Conservation (phyloP, 768 basidiomycete genomes). For the Russula vinacea region DNA sequence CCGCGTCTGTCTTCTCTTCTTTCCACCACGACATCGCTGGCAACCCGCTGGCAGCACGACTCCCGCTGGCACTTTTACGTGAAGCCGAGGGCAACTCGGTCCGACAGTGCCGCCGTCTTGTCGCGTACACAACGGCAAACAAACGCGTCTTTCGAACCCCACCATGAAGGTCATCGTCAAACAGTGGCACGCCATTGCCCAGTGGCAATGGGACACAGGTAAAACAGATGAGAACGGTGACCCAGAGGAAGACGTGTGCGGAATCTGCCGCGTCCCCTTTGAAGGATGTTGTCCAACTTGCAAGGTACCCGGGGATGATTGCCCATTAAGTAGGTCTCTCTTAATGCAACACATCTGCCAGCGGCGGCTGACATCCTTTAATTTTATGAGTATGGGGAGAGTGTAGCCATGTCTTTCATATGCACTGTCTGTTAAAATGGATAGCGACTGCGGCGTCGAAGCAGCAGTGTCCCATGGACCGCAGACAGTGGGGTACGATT, state of each 20-base stretch:
- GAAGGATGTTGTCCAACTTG: conserved; percentile 96
- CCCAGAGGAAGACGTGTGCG: conserved; percentile 68
- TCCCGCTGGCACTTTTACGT: not conserved
- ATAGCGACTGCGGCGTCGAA: conserved; percentile 85
- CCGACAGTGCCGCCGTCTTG: conserved; percentile 13
- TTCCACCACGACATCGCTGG: not conserved
- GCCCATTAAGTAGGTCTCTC: conserved; percentile 71
- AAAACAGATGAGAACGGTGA: conserved; percentile 49
- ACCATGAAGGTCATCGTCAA: conserved; percentile 81
- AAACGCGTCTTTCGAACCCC: conserved; percentile 28
- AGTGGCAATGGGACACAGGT: conserved; percentile 80
- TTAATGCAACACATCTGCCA: conserved; percentile 6
- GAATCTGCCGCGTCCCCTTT: conserved; percentile 87
- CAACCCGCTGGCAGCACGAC: not conserved
- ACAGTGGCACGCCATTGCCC: conserved; percentile 83
- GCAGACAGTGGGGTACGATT: conserved; percentile 80
- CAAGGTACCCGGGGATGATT: conserved; percentile 95
- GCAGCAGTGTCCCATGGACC: conserved; percentile 98
- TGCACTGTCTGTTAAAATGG: conserved; percentile 99
- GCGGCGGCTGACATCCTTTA: not conserved
- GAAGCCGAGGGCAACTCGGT: not conserved
- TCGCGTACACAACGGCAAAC: conserved; percentile 30
- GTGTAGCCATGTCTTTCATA: conserved; percentile 96
- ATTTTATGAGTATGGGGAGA: conserved; percentile 85
- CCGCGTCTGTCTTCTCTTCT: not conserved